Base-by-base conservation (phyloP, 257 asterid species). In the Orobanche coerulescens region DNA sequence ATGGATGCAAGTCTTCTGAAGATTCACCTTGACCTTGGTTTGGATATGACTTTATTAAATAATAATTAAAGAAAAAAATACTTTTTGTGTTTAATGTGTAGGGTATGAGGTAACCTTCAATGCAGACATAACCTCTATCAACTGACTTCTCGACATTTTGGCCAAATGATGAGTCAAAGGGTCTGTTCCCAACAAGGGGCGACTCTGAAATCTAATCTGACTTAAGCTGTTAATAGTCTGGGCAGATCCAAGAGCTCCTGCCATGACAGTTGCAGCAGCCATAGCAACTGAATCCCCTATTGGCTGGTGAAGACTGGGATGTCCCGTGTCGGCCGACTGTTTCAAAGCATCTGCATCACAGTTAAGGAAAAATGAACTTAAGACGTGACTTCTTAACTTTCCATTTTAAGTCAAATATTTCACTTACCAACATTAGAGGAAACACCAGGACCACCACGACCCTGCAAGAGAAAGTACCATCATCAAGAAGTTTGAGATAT, bases 251-350 rank as follows among this genome's bases (percentile, higher is more conserved):
- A 92, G 94, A 70, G 84, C 82, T 74, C 88, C 90, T 23, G 95
- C 89, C 95, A 92, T 88, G 73, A 85, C 81, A 23, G 84, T 64
- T 69, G 96, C 95, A 74, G 96, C 95, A 73, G 88, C 76, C 75
- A 74, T 62, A 39, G 95, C 93, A 64, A 76, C 88, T 14, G 96
- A 77, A 61, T 82, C 82, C 33, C 98, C 98, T 10, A 92, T 64
- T 43, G 98, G 89, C 79, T 80, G 95, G 61, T 84, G 75, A 79
- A 78, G 66, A 76, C 64, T 64, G 13, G 83, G 67, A 66, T 86
- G 83, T 26, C 80, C 84, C 50, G 59, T 73, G 39, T 61, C 84
- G 67, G 83, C 76, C 25, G 78, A 68, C 66, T 83, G 94, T 67
- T 74, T 91, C 64, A 62, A 73, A 72, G 80, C 67, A 74, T 85